Percentiles rank a stretch among this genome's conserved stretches.
phyloP scores from a whole-genome alignment of 345 rosid genomes.

The Pugionium dolabratum region DNA sequence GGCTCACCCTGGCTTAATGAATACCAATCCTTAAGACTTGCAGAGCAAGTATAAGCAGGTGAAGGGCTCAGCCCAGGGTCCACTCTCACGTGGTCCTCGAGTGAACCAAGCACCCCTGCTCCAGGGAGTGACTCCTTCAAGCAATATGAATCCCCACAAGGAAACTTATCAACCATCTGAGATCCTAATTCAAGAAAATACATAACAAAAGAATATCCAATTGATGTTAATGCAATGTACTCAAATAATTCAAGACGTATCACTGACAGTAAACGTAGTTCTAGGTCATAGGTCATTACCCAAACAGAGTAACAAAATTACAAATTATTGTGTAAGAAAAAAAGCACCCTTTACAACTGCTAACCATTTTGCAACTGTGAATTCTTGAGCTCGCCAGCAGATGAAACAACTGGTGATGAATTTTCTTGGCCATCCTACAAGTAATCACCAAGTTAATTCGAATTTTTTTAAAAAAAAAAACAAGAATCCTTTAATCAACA shows the following conservation, averaged over 20 bases:
- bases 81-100: constrained; percentile 36
- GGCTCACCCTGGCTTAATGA: constrained; percentile 36
- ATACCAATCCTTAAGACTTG: constrained; percentile 49
- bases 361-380: constrained; percentile 48
- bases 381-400: constrained; percentile 37
- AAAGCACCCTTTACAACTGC: neutral
- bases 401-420: constrained; percentile 36
- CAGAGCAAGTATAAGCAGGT: constrained; percentile 45
- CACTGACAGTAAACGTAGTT: neutral
- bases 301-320: neutral
- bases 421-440: constrained; percentile 49
- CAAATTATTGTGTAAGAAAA: neutral
- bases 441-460: constrained; percentile 23
- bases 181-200: constrained; percentile 43
- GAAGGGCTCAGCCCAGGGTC: constrained; percentile 43
- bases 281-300: neutral
- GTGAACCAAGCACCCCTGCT: constrained; percentile 35
- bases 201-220: constrained; percentile 19
- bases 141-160: constrained; percentile 27
- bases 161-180: constrained; percentile 39
- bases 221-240: neutral
- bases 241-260: neutral
- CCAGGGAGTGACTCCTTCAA: constrained; percentile 33
- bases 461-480: no score
- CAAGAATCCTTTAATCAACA: neutral